These are phyloP conservation scores for Suillus luteus DNA, from an alignment of 768 basidiomycete species.

Conservation along the genomic window DNA sequence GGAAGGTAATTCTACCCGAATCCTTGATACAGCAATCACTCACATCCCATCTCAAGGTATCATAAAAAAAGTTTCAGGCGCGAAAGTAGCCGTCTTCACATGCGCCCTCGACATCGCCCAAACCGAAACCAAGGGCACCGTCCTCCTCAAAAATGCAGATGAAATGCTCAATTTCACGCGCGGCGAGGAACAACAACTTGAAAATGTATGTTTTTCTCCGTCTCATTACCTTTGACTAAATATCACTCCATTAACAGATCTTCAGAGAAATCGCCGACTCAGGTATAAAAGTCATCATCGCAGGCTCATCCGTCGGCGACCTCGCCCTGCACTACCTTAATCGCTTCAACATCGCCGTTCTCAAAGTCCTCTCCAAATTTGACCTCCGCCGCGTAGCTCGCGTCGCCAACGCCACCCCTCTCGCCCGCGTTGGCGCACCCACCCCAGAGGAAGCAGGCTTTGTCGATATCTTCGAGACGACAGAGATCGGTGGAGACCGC, in stretches of 20 bases:
- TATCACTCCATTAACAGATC: constrained; percentile 58
- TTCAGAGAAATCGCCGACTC: constrained; percentile 97
- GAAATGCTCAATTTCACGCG: constrained; percentile 97
- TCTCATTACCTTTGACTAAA: not conserved
- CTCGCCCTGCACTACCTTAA: constrained; percentile 97
- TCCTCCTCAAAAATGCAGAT: constrained; percentile 90
- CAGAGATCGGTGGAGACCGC: constrained; percentile 96
- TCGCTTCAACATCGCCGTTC: constrained; percentile 88
- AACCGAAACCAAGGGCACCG: constrained; percentile 99
- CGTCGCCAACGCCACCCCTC: constrained; percentile 94
- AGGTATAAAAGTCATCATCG: constrained; percentile 92
- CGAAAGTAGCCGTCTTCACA: constrained; percentile 96
- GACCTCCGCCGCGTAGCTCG: constrained; percentile 93
- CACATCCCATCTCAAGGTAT: constrained; percentile 47
- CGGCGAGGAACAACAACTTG: constrained; percentile 95
- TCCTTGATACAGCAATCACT: not conserved
- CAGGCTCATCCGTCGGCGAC: constrained; percentile 91
- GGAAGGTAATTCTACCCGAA: constrained; percentile 58
- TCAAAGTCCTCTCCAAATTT: constrained; percentile 98
- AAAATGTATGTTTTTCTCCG: constrained; percentile 57
- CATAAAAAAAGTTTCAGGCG: constrained; percentile 79
- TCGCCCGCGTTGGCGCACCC: constrained; percentile 94
- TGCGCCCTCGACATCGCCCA: constrained; percentile 91
- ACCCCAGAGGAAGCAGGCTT: constrained; percentile 95
- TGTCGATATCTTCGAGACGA: constrained; percentile 92